phyloP scores from a whole-genome alignment of 163 green algal species.

The Volvox carteri region DNA sequence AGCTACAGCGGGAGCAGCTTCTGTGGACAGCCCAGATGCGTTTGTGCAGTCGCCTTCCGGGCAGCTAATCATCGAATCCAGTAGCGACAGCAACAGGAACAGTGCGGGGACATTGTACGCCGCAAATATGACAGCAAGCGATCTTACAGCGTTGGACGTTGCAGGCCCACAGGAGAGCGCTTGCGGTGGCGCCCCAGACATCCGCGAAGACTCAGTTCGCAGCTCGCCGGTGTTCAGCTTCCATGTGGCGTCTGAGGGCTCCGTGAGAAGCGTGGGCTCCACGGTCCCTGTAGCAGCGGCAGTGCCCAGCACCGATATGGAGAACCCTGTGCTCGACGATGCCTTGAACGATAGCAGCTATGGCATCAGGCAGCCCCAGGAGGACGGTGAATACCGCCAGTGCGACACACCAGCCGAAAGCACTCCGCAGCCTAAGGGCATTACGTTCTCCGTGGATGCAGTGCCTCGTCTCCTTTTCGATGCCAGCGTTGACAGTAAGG shows the following conservation, averaged over 20 bases:
- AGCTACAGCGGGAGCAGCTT: not conserved
- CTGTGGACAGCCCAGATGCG: not conserved
- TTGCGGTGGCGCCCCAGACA: not conserved
- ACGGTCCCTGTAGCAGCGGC: not conserved
- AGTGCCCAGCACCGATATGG: not conserved
- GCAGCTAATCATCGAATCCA: constrained; percentile 6
- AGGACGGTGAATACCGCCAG: not conserved
- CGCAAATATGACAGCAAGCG: not conserved
- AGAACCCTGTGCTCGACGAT: not conserved
- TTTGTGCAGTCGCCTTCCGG: not conserved
- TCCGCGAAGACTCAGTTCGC: not conserved
- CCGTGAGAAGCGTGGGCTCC: not conserved
- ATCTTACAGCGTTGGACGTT: not conserved
- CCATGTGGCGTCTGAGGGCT: not conserved
- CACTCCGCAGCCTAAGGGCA: not conserved
- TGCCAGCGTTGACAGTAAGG: not conserved
- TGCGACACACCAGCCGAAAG: not conserved
- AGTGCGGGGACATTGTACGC: not conserved
- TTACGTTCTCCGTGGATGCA: not conserved
- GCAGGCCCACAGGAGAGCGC: not conserved
- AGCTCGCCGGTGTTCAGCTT: constrained; percentile 35
- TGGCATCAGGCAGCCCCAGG: not conserved
- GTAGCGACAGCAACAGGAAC: constrained; percentile 24
- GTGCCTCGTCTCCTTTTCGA: constrained; percentile 25
- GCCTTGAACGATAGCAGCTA: not conserved